These are phyloP conservation scores for Arabidopsis lyrata DNA, from an alignment of 441 rosid genomes.

Conservation along the genomic window DNA sequence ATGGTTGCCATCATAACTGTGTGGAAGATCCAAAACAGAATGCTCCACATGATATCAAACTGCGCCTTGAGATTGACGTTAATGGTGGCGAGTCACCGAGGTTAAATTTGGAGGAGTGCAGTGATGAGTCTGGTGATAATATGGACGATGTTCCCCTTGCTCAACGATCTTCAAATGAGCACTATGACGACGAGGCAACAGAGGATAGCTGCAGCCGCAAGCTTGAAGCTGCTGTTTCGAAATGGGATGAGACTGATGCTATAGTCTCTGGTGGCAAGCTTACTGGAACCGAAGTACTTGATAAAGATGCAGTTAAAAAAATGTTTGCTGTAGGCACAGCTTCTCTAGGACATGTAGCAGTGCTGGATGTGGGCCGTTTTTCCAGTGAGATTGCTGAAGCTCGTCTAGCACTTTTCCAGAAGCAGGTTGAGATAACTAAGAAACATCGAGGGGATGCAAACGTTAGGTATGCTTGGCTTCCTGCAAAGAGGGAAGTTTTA, in stretches of 20 bases:
- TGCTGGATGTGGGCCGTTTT: constrained; percentile 58
- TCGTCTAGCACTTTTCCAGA: constrained; percentile 75
- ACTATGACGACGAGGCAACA: constrained; percentile 44
- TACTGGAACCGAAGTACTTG: constrained; percentile 47
- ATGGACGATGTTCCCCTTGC: constrained; percentile 53
- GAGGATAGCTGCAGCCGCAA: constrained; percentile 55
- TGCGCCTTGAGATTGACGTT: constrained; percentile 87
- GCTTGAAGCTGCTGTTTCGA: constrained; percentile 45
- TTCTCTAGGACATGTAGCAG: constrained; percentile 48
- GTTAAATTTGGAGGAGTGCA: constrained; percentile 65
- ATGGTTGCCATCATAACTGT: constrained; percentile 50
- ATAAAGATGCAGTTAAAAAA: constrained; percentile 55
- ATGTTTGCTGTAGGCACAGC: constrained; percentile 64
- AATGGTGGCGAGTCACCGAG: constrained; percentile 62
- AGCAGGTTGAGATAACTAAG: constrained; percentile 74
- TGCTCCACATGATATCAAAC: constrained; percentile 71
- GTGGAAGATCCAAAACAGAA: constrained; percentile 42
- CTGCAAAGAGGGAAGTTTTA: constrained; percentile 62
- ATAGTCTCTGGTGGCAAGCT: constrained; percentile 35
- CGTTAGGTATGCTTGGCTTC: constrained; percentile 91
- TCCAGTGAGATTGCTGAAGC: constrained; percentile 53
- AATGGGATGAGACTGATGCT: constrained; percentile 50
- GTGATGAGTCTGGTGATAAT: constrained; percentile 75
- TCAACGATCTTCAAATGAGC: constrained; percentile 15
- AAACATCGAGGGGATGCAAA: constrained; percentile 83